Conservation (phyloP, 164 flowering plant species). For the Annona cherimola region DNA sequence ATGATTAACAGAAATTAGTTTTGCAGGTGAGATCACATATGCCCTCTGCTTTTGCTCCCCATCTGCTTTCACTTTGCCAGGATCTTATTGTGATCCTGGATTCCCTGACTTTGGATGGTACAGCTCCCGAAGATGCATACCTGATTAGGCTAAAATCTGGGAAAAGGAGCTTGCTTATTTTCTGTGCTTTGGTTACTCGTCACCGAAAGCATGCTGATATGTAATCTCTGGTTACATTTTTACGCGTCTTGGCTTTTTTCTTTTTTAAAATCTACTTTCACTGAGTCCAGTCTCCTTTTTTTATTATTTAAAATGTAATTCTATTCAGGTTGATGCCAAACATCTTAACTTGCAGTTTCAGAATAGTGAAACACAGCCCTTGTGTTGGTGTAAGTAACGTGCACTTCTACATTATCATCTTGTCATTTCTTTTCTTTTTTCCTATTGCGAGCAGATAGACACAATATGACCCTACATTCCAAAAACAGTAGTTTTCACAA, state of each 20-base stretch:
- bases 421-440: neutral
- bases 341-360: slow-evolving; percentile 42
- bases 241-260: neutral
- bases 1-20: slow-evolving; percentile 14
- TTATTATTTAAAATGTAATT: neutral
- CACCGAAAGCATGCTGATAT: slow-evolving; percentile 69
- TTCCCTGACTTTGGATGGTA: slow-evolving; percentile 41
- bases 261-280: neutral
- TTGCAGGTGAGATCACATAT: slow-evolving; percentile 71
- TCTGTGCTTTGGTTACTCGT: slow-evolving; percentile 59
- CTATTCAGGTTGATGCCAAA: slow-evolving; percentile 67
- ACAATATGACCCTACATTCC: neutral
- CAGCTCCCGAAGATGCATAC: slow-evolving; percentile 25
- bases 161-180: slow-evolving; percentile 65
- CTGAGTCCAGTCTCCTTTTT: neutral
- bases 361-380: slow-evolving; percentile 42
- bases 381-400: slow-evolving; percentile 44
- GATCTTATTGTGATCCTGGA: slow-evolving; percentile 48
- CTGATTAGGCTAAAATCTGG: slow-evolving; percentile 54
- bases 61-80: slow-evolving; percentile 45
- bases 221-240: slow-evolving; percentile 27
- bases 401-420: neutral
- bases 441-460: neutral
- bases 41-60: slow-evolving; percentile 63
- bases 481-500: too few species aligned